A percentile compares a stretch with the other conserved stretches of the same genome.
These are phyloP conservation scores for Lactarius quietus DNA, from an alignment of 768 basidiomycete species.

Conservation along the genomic window DNA sequence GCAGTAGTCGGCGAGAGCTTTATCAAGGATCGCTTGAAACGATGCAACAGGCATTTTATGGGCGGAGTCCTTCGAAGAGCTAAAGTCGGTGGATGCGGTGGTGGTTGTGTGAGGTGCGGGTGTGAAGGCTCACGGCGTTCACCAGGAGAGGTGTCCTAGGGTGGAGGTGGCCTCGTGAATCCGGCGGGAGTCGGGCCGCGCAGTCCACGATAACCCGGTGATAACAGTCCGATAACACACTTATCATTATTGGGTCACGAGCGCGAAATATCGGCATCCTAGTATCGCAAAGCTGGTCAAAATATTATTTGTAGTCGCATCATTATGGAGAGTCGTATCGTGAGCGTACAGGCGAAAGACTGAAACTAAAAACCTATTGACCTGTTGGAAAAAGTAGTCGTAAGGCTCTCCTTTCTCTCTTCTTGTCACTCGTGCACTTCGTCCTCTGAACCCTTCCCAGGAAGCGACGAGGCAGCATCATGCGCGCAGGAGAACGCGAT, in stretches of 20 bases:
- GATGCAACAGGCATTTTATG: neutral
- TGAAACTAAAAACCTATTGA: neutral
- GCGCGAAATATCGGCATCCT: no score
- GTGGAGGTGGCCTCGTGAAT: no score
- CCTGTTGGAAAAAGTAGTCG: constrained; percentile 21
- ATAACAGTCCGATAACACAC: no score
- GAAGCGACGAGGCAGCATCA: constrained; percentile 25
- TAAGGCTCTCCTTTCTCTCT: constrained; percentile 15
- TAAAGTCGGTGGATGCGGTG: neutral
- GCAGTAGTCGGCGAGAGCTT: neutral
- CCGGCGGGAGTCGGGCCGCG: no score
- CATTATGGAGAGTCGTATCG: neutral
- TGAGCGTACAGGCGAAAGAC: no score
- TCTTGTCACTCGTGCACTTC: neutral
- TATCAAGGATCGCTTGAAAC: neutral
- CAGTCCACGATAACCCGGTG: no score
- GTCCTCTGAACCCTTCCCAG: constrained; percentile 23
- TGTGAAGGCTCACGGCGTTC: neutral
- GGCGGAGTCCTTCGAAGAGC: neutral
- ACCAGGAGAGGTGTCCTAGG: no score
- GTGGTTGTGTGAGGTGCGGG: neutral
- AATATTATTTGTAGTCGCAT: neutral
- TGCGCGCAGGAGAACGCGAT: no score
- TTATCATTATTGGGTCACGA: no score
- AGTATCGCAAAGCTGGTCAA: no score